These are phyloP conservation scores for Populus tomentosa DNA, from an alignment of 441 rosid genomes.

Conservation along the genomic window DNA sequence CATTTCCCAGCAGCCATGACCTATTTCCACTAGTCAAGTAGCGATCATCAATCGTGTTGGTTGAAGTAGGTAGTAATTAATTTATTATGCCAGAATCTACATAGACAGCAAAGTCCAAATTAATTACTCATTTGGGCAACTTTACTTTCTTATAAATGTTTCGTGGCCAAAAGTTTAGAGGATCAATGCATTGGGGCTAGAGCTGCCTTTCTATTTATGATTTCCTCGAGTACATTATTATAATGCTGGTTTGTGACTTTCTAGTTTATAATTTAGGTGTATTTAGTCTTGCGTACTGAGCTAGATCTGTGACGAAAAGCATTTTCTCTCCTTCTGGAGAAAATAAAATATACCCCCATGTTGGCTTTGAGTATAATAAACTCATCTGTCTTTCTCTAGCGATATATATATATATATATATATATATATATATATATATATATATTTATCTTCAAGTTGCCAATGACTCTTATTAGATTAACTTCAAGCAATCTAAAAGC, in stretches of 20 bases:
- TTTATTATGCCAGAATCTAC: conserved; percentile 7
- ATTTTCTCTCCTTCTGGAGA: background rate
- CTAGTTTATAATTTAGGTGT: background rate
- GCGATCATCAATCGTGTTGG: background rate
- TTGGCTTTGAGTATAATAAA: background rate
- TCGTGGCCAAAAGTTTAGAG: background rate
- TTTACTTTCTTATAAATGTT: background rate
- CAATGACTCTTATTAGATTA: conserved; percentile 6
- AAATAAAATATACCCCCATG: background rate
- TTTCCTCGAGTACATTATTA: background rate
- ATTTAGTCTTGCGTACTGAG: background rate
- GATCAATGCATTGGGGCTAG: conserved; percentile 7
- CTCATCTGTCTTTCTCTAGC: background rate
- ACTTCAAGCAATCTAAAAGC: conserved; percentile 6
- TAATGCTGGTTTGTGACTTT: background rate
- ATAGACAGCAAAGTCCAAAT: conserved; percentile 31
- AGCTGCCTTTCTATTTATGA: background rate
- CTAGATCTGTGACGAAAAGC: background rate
- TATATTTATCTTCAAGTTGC: background rate
- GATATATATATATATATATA: too few species aligned
- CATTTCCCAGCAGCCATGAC: background rate
- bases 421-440: too few species aligned
- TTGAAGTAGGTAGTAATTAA: background rate
- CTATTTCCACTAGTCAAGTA: background rate
- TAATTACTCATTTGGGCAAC: conserved; percentile 13